These are phyloP conservation scores for Gaultheria prostrata DNA, from an alignment of 148 eudicot genomes.

Conservation along the genomic window DNA sequence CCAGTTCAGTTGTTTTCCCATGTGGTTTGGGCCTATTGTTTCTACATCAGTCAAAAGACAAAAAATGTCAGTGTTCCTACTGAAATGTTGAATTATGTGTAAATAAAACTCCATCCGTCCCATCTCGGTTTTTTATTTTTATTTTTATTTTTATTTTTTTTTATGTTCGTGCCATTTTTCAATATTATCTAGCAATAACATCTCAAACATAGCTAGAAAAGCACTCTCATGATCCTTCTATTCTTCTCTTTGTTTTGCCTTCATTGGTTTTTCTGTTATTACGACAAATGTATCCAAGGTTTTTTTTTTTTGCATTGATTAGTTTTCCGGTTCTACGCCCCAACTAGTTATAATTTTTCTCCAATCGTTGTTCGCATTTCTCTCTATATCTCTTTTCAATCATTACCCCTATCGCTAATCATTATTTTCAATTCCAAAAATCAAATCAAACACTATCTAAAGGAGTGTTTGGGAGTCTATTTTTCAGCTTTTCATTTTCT, in stretches of 20 bases:
- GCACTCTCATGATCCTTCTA: neutral
- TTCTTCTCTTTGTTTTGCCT: neutral
- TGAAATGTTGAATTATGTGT: neutral
- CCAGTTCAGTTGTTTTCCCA: slow-evolving; percentile 7
- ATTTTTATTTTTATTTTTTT: too few species aligned
- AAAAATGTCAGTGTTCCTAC: neutral
- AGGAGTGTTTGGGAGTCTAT: too few species aligned
- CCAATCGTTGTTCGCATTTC: too few species aligned
- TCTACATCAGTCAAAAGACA: neutral
- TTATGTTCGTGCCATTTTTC: too few species aligned
- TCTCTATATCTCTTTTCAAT: too few species aligned
- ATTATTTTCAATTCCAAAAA: too few species aligned
- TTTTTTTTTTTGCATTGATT: neutral
- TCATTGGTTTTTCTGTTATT: too few species aligned
- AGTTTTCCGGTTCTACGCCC: neutral
- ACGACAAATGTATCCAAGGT: neutral
- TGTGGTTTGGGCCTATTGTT: slow-evolving; percentile 16
- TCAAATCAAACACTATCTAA: too few species aligned
- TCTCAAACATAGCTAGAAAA: neutral
- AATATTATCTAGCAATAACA: neutral
- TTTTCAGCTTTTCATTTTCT: too few species aligned
- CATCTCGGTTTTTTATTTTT: too few species aligned
- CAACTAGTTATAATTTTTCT: neutral
- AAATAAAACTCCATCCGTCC: too few species aligned
- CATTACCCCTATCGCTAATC: too few species aligned